phyloP scores from a whole-genome alignment of 1,284 basidiomycete species.

The Pholiota adiposa region DNA sequence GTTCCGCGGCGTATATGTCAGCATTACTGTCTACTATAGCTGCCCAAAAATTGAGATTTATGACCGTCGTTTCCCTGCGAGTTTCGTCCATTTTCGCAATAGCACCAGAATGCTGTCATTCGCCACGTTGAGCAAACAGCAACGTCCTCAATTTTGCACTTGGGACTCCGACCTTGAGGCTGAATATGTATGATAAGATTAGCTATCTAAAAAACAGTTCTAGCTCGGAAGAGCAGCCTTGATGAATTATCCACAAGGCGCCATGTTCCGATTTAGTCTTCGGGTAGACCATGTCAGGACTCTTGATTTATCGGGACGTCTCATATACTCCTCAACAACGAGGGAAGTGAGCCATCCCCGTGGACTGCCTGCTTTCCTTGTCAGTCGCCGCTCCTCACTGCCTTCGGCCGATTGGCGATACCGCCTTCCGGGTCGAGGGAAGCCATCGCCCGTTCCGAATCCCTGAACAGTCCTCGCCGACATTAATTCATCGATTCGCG shows the following conservation, averaged over 20 bases:
- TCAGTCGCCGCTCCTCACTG: background rate
- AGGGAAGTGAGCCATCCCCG: slow-evolving; percentile 1
- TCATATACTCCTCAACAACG: slow-evolving; percentile 2
- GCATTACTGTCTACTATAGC: background rate
- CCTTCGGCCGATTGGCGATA: background rate
- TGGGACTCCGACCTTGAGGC: slow-evolving; percentile 2
- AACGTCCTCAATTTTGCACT: background rate
- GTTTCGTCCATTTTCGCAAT: slow-evolving; percentile 5
- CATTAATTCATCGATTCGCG: background rate
- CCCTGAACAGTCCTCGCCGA: background rate
- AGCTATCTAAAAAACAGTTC: background rate
- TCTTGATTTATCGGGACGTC: slow-evolving; percentile 7
- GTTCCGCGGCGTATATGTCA: slow-evolving; percentile 5
- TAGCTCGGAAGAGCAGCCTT: background rate
- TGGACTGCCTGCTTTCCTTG: background rate
- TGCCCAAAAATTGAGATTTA: background rate
- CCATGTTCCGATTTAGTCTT: slow-evolving; percentile 4
- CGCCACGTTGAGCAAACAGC: slow-evolving; percentile 5
- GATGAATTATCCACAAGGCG: slow-evolving; percentile 5
- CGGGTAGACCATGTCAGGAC: slow-evolving; percentile 11
- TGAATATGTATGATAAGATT: background rate
- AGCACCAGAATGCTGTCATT: background rate
- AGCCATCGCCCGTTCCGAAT: background rate
- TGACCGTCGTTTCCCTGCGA: background rate
- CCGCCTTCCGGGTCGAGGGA: slow-evolving; percentile 6